phyloP scores from a whole-genome alignment of 2,329 filamentous ascomycete genomes.

The Diplocarpon rosae region DNA sequence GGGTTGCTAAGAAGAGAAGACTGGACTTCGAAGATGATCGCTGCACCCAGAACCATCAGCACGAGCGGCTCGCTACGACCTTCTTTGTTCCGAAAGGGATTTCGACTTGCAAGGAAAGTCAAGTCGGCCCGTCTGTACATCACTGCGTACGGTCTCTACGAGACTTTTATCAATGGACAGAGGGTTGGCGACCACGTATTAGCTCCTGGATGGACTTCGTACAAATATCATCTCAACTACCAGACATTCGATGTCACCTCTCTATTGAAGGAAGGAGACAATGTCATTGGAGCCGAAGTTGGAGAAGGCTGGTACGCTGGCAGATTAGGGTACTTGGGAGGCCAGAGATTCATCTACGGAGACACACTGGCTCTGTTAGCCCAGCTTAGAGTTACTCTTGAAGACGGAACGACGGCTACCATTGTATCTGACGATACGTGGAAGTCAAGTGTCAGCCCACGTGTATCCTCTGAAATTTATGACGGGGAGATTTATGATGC shows the following conservation, averaged over 20 bases:
- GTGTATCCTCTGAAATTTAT: slow-evolving; percentile 27
- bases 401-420: slow-evolving; percentile 8
- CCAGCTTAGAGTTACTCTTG: slow-evolving; percentile 27
- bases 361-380: slow-evolving; percentile 31
- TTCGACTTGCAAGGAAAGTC: slow-evolving; percentile 14
- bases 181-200: slow-evolving; percentile 25
- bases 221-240: slow-evolving; percentile 38
- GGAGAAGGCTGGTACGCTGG: slow-evolving; percentile 41
- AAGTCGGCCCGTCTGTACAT: slow-evolving; percentile 26
- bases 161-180: slow-evolving; percentile 28
- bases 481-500: slow-evolving; percentile 36
- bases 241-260: slow-evolving; percentile 40
- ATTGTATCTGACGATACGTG: slow-evolving; percentile 30
- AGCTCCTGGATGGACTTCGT: slow-evolving; percentile 34
- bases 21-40: slow-evolving; percentile 6
- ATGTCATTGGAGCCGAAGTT: slow-evolving; percentile 33
- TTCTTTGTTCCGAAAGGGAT: slow-evolving; percentile 28
- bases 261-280: slow-evolving; percentile 29
- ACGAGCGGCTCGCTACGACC: slow-evolving; percentile 17
- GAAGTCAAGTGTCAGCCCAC: slow-evolving; percentile 24
- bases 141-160: slow-evolving; percentile 28
- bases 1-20: slow-evolving; percentile 24
- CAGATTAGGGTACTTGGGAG: slow-evolving; percentile 27
- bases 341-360: slow-evolving; percentile 29
- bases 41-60: slow-evolving; percentile 19